Evolutionary conservation across 495 filamentous ascomycete genomes (phyloP), one percentile per base, ranked within the genome.

Genomic region (Daldinia bambusicola): DNA sequence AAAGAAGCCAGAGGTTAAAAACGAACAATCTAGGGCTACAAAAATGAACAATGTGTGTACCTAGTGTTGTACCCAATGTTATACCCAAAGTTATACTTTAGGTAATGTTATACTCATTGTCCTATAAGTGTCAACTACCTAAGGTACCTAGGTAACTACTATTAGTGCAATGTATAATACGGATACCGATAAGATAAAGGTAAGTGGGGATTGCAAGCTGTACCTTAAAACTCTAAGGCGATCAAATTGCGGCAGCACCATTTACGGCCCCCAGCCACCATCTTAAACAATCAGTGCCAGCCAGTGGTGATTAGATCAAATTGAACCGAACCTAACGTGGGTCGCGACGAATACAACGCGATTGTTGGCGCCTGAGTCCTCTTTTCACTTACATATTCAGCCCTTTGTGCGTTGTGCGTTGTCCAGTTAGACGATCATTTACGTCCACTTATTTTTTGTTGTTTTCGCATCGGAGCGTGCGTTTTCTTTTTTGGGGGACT

Each of bases 271-370:
- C 63, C 53, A 56, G 30, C 30, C 53, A 56, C 32, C 16, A 26
- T 16, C 13, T 2, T 22, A 30, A 32, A 31, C 30, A 34, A 13
- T 12, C 26, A 26, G 26, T 26, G 26, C 26, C 26, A 3, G 26
- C 26, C 26, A 26, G 26, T 26, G 53, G 26, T 56, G 62, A 41
- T 37, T 68, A 45, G 55, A 62, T 57, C 43, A 56, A 41, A 51
- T 13, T 10, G 9, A 36, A 34, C 32, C 32, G 7, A 34, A 36
- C 20, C 4, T 53, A 43, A 66, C 63, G 63, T 71, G 63, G 63
- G 48, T 63, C 57, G 36, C 30, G 58, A 57, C 50, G 63, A 51
- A 61, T 67, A 67, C 69, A 67, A 72, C 64, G 69, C 63, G 69
- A 67, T 53, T 53, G 58, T 63, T 67, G 63, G 60, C 69, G 69